Conservation (phyloP, 2,329 filamentous ascomycete genomes). For the Pestalotiopsis sp. region DNA sequence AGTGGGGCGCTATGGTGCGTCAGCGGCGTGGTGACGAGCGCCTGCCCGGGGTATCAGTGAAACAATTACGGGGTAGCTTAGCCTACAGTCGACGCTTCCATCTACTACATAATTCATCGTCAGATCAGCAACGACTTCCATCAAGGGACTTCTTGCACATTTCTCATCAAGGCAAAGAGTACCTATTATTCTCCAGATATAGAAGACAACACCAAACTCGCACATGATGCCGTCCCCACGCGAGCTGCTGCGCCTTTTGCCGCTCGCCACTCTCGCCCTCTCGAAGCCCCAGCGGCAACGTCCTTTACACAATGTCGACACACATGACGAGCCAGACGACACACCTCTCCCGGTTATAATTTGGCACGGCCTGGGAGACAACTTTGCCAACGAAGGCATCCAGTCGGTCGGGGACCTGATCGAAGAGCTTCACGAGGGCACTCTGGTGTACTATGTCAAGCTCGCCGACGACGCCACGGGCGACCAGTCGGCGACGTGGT, state of each 20-base stretch:
- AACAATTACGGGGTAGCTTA: not conserved
- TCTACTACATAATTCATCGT: not conserved
- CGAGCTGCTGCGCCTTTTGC: conserved; percentile 17
- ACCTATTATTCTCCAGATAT: not conserved
- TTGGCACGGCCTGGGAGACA: conserved; percentile 85
- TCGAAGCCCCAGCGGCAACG: conserved; percentile 20
- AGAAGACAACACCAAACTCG: not conserved
- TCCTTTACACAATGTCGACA: conserved; percentile 19
- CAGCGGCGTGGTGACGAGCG: not conserved
- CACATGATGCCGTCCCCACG: conserved; percentile 18
- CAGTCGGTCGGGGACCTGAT: conserved; percentile 72
- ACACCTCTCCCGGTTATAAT: conserved; percentile 87
- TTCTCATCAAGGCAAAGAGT: not conserved
- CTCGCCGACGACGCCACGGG: conserved; percentile 65
- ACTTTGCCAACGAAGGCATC: conserved; percentile 77
- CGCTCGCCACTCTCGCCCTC: conserved; percentile 20
- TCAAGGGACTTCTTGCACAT: not conserved
- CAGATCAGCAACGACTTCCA: not conserved
- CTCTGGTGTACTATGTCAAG: conserved; percentile 79
- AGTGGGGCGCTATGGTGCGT: not conserved
- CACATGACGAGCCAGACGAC: conserved; percentile 48
- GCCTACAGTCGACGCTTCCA: not conserved
- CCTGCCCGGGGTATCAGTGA: not conserved
- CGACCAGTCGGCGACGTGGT: conserved; percentile 85
- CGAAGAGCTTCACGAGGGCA: conserved; percentile 75